Base-by-base conservation (phyloP, 495 filamentous ascomycete genomes). In the Neurospora sp. region DNA sequence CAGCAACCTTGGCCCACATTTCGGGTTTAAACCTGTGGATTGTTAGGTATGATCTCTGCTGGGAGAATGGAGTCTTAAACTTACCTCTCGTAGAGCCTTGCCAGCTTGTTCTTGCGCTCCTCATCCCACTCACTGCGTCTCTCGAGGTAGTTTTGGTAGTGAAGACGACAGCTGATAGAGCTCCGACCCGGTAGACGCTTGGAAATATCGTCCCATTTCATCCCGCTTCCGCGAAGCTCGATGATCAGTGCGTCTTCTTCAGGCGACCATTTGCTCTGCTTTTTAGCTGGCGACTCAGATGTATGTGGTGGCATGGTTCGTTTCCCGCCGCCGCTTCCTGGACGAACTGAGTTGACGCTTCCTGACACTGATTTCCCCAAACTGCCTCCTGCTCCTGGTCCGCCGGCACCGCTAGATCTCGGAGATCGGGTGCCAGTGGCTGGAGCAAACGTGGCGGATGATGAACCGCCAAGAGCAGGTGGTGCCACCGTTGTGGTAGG, bases 151-250 rank as follows among this genome's bases (percentile, higher is more conserved):
- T 99, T 99, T 75, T 99, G 96, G 81, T 97, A 99, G 76, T 97
- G 94, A 59, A 99, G 86, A 31, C 96, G 90, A 81, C 96, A 99
- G 72, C 92, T 94, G 76, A 97, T 97, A 53, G 93, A 89, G 81
- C 93, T 97, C 73, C 96, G 90, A 71, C 95, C 96, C 2, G 94
- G 94, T 31, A 98, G 85, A 20, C 89, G 88, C 83, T 93, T 93
- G 71, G 92, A 94, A 78, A 99, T 97, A 81, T 99, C 96, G 75
- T 98, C 96, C 96, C 96, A 99, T 77, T 98, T 98, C 91, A 96
- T 96, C 11, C 93, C 93, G 75, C 87, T 89, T 40, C 92, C 92
- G 37, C 96, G 89, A 72, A 99, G 86, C 77, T 94, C 90, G 72
- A 97, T 97, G 79, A 97, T 97, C 69, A 94, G 77, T 48, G 90